Evolutionary conservation across 192 early-diverging fungal species (phyloP).

Genomic region (Umbelopsis sp.): DNA sequence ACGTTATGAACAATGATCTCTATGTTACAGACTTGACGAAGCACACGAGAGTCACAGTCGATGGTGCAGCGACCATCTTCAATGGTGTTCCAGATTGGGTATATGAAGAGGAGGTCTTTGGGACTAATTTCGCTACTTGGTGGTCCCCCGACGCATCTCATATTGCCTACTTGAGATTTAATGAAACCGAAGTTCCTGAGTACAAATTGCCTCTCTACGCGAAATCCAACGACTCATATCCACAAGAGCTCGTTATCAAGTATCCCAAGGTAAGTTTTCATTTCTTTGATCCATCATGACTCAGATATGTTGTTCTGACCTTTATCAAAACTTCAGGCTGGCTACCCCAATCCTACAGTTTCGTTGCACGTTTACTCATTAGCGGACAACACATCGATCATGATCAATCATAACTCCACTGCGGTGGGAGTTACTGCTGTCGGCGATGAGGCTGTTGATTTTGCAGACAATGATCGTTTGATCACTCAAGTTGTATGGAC

Average conservation of each 20-base stretch:
- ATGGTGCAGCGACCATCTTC: conserved; percentile 79
- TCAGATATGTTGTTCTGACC: not conserved
- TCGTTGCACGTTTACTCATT: conserved; percentile 68
- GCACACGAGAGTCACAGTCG: conserved; percentile 79
- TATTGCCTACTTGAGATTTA: conserved; percentile 83
- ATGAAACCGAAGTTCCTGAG: conserved; percentile 82
- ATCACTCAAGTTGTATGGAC: conserved; percentile 88
- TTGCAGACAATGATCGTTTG: conserved; percentile 70
- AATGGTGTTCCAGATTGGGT: conserved; percentile 99
- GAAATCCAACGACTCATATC: conserved; percentile 61
- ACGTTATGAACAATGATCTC: conserved; percentile 87
- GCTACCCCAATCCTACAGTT: conserved; percentile 82
- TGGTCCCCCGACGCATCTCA: conserved; percentile 83
- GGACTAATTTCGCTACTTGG: conserved; percentile 70
- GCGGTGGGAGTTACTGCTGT: conserved; percentile 21
- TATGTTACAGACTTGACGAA: conserved; percentile 72
- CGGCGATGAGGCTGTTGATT: conserved; percentile 37
- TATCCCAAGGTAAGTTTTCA: conserved; percentile 73
- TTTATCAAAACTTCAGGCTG: conserved; percentile 48
- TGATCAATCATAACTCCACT: conserved; percentile 30
- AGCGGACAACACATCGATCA: not conserved
- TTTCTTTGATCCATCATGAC: not conserved
- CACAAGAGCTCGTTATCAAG: conserved; percentile 68
- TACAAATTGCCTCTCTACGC: conserved; percentile 76
- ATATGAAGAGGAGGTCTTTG: conserved; percentile 94